Evolutionary conservation across 2,329 filamentous ascomycete genomes (phyloP).

Genomic region (Penicillium sp.): DNA sequence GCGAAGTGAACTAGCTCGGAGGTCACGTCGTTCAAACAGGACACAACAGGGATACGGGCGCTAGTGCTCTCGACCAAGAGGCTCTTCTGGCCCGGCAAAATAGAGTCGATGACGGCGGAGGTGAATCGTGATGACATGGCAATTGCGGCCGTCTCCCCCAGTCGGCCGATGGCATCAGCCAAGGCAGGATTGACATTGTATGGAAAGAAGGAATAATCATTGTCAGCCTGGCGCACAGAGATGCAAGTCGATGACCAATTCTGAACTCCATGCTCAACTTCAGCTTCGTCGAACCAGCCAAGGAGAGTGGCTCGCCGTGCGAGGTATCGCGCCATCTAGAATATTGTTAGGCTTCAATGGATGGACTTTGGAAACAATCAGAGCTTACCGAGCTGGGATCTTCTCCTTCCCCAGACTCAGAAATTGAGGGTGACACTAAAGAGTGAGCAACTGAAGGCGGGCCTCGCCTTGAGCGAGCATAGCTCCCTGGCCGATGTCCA

Average conservation of each 20-base stretch:
- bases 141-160: conserved; percentile 7
- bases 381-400: conserved; percentile 8
- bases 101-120: conserved; percentile 1
- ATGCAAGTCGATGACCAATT: conserved; percentile 10
- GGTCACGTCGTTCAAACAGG: conserved; percentile 4
- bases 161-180: conserved; percentile 1
- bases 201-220: conserved; percentile 10
- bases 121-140: conserved; percentile 11
- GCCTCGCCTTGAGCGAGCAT: conserved; percentile 1
- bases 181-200: conserved; percentile 5
- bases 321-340: conserved; percentile 7
- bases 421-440: conserved; percentile 5
- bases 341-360: neutral
- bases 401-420: conserved; percentile 8
- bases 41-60: conserved; percentile 11
- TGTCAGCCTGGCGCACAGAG: neutral
- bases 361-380: neutral
- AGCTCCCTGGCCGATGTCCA: neutral
- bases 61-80: conserved; percentile 9
- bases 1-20: conserved; percentile 6
- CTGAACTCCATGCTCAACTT: neutral
- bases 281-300: conserved; percentile 8
- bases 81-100: conserved; percentile 8
- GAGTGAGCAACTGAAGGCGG: conserved; percentile 8
- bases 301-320: conserved; percentile 10